A percentile compares a stretch with the other conserved stretches of the same genome.
Conservation (phyloP, 129 eudicot genomes). For the Helianthus tuberosus region DNA sequence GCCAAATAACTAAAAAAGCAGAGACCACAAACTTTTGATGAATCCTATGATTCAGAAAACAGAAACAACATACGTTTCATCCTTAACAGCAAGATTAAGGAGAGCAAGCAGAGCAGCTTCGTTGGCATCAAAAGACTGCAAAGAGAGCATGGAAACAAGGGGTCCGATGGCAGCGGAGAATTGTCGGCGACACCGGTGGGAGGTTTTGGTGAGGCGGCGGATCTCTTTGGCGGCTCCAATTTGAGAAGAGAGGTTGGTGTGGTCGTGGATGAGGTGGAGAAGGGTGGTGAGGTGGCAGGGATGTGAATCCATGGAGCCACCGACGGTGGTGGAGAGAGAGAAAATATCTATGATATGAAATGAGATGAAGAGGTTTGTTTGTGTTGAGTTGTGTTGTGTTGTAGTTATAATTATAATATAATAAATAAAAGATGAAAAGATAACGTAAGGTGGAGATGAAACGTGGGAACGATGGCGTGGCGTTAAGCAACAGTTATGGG, state of each 20-base stretch:
- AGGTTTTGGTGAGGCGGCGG: constrained; percentile 87
- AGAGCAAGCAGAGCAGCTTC: constrained; percentile 88
- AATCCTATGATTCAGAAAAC: constrained; percentile 19
- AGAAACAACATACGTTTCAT: constrained; percentile 59
- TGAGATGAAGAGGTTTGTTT: constrained; percentile 4
- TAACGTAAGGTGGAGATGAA: constrained; percentile 48
- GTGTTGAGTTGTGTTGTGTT: not conserved
- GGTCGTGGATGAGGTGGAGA: constrained; percentile 44
- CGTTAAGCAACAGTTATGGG: constrained; percentile 64
- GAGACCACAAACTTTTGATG: constrained; percentile 15
- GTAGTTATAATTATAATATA: not conserved
- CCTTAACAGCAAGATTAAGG: constrained; percentile 95
- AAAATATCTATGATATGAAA: constrained; percentile 19
- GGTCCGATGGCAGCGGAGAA: constrained; percentile 67
- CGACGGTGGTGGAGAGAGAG: constrained; percentile 37
- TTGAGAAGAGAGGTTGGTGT: constrained; percentile 33
- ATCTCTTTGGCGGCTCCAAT: constrained; percentile 83
- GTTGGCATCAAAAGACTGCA: constrained; percentile 45
- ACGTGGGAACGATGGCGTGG: constrained; percentile 57
- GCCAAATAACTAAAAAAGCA: not conserved
- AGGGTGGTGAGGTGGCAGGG: constrained; percentile 38
- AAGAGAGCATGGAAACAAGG: constrained; percentile 76
- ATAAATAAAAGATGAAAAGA: not conserved
- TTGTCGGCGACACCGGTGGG: constrained; percentile 83
- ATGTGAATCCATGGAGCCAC: constrained; percentile 25